Conservation (phyloP, 352 stramenopile species). For the Phytophthora pisi region DNA sequence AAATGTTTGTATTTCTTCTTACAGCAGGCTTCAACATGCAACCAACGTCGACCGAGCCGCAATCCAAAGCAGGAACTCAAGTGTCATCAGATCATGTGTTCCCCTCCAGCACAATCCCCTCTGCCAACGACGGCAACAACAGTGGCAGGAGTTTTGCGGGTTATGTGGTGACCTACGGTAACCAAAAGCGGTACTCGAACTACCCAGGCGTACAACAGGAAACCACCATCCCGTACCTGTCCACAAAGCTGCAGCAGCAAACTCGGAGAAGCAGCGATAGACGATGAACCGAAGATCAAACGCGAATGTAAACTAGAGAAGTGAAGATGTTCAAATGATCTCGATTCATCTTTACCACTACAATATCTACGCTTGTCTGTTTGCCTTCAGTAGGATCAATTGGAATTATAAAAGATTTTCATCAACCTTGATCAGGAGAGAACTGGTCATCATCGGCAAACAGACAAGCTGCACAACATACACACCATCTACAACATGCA, state of each 20-base stretch:
- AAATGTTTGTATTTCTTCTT: background rate
- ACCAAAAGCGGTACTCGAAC: constrained; percentile 52
- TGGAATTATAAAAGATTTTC: constrained; percentile 84
- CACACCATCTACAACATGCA: constrained; percentile 32
- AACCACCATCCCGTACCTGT: constrained; percentile 44
- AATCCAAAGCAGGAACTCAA: constrained; percentile 1
- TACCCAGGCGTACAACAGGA: constrained; percentile 38
- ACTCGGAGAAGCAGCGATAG: constrained; percentile 9
- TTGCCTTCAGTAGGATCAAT: constrained; percentile 89
- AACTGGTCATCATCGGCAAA: constrained; percentile 76
- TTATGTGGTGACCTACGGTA: constrained; percentile 50
- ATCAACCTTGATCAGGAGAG: constrained; percentile 74
- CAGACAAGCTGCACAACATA: constrained; percentile 28
- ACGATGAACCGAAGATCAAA: background rate
- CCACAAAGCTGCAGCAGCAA: constrained; percentile 42
- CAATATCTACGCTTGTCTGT: constrained; percentile 19
- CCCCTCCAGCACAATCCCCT: constrained; percentile 19
- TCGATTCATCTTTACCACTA: constrained; percentile 2
- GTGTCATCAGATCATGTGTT: constrained; percentile 5
- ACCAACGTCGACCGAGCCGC: constrained; percentile 42
- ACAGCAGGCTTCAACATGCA: constrained; percentile 43
- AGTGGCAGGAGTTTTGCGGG: constrained; percentile 38
- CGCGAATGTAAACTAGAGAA: constrained; percentile 11
- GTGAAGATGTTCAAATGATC: constrained; percentile 1
- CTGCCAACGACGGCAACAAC: constrained; percentile 8